Evolutionary conservation across 768 basidiomycete genomes (phyloP), one percentile per base, ranked within the genome.

Genomic region (Infundibulicybe gibba): DNA sequence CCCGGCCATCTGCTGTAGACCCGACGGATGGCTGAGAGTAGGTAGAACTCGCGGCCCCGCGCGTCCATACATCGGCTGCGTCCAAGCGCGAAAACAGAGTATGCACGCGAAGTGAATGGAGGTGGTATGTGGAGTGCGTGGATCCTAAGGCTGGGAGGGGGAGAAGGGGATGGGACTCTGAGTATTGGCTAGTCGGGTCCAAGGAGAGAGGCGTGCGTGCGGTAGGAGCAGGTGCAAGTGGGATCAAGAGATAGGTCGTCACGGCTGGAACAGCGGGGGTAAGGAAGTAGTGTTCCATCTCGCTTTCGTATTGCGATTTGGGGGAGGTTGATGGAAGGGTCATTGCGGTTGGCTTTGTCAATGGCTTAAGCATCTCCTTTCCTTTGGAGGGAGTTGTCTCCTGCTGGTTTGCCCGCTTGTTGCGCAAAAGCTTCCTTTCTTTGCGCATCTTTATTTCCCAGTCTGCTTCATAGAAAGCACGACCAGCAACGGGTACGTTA

Each of bases 381-480:
- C 55, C 42, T 42, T 65, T 62, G 15, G 53, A 52, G 2, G 44
- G 32, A 25, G 25, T 25, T 25, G 3, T 8, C 8, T 3, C 25
- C 25, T 25, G 25, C 25, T 25, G 25, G 8, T 8, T 25, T 8
- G 3, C 8, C 25, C 25, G 25, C 25, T 25, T 25, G 53, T 63
- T 66, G 41, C 46, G 57, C 48, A 60, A 61, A 53, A 43, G 55
- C 33, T 55, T 61, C 49, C 61, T 54, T 50, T 78, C 75, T 63
- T 81, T 71, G 50, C 67, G 72, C 54, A 69, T 61, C 51, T 79
- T 75, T 19, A 81, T 30, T 35, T 90, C 81, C 74, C 80, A 79
- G 58, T 90, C 87, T 0, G 79, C 81, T 60, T 90, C 85, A 60
- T 80, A 81, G 37, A 91, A 68, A 2, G 90, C 83, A 20, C 91